Evolutionary conservation across 768 basidiomycete genomes (phyloP).

Genomic region (Hygrophorus pudorinus): DNA sequence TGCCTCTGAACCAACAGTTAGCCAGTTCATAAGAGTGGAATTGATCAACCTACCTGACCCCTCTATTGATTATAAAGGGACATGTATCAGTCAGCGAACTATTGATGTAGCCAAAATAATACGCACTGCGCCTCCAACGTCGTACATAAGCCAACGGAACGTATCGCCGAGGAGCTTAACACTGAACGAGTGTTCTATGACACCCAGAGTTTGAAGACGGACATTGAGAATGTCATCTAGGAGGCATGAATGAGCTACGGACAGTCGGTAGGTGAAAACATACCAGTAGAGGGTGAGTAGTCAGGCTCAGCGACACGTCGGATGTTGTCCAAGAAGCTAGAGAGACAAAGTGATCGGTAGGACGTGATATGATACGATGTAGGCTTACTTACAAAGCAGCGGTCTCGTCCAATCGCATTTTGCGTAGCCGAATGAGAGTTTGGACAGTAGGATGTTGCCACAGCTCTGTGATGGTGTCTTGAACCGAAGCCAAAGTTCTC

Average conservation of each 20-base stretch:
- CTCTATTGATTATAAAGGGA: slow-evolving; percentile 28
- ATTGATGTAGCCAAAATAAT: slow-evolving; percentile 2
- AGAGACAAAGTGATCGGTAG: slow-evolving; percentile 4
- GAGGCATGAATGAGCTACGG: slow-evolving; percentile 1
- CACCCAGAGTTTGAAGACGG: slow-evolving; percentile 71
- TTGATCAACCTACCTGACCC: slow-evolving; percentile 39
- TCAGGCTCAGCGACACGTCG: slow-evolving; percentile 57
- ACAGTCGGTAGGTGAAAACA: background rate
- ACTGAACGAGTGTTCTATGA: slow-evolving; percentile 67
- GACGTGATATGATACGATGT: slow-evolving; percentile 7
- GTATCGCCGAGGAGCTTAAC: slow-evolving; percentile 51
- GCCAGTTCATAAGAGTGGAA: slow-evolving; percentile 5
- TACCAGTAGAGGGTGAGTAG: slow-evolving; percentile 65
- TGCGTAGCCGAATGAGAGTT: slow-evolving; percentile 43
- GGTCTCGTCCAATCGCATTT: slow-evolving; percentile 64
- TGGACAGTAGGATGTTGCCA: slow-evolving; percentile 66
- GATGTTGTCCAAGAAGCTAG: slow-evolving; percentile 61
- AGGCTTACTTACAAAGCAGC: slow-evolving; percentile 52
- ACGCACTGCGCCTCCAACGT: slow-evolving; percentile 76
- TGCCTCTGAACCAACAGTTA: slow-evolving; percentile 39
- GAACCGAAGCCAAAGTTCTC: slow-evolving; percentile 37
- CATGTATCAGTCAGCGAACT: slow-evolving; percentile 3
- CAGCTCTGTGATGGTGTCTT: slow-evolving; percentile 47
- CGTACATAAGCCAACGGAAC: slow-evolving; percentile 73
- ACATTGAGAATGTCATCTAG: slow-evolving; percentile 72